These are phyloP conservation scores for Lentinus brumalis DNA, from an alignment of 768 basidiomycete species.

Conservation along the genomic window DNA sequence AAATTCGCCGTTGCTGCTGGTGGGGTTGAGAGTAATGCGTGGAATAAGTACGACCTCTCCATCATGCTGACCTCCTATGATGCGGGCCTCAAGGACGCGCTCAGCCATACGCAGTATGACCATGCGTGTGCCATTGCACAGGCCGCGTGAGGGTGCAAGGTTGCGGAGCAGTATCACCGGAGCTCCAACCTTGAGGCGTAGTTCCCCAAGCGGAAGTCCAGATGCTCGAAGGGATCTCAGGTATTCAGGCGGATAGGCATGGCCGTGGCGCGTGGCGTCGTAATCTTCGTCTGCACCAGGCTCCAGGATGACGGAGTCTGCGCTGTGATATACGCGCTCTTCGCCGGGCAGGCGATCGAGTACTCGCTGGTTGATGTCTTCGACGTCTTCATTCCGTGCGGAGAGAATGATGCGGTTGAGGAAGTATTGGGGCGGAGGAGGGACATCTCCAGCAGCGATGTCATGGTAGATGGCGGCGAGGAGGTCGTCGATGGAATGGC, in stretches of 20 bases:
- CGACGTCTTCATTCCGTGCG: slow-evolving; percentile 6
- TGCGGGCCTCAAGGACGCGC: slow-evolving; percentile 36
- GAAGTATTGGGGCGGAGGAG: slow-evolving; percentile 34
- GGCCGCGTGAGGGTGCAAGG: slow-evolving; percentile 35
- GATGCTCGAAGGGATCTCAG: slow-evolving; percentile 35
- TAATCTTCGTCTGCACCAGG: background rate
- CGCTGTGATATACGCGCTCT: slow-evolving; percentile 19
- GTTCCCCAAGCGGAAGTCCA: slow-evolving; percentile 38
- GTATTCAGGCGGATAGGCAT: slow-evolving; percentile 19
- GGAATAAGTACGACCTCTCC: slow-evolving; percentile 36
- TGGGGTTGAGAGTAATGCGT: slow-evolving; percentile 32
- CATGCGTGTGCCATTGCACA: slow-evolving; percentile 41
- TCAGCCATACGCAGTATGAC: slow-evolving; percentile 27
- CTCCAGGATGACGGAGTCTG: slow-evolving; percentile 19
- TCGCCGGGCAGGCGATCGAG: slow-evolving; percentile 24
- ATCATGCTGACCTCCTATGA: slow-evolving; percentile 40
- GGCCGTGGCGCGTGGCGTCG: background rate
- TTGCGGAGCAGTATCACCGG: slow-evolving; percentile 48
- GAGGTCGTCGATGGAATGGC: background rate
- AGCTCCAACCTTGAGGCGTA: slow-evolving; percentile 22
- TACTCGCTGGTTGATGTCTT: slow-evolving; percentile 33
- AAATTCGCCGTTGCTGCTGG: slow-evolving; percentile 32
- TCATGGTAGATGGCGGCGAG: slow-evolving; percentile 10
- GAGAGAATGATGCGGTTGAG: slow-evolving; percentile 34
- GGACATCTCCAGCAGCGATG: slow-evolving; percentile 30